phyloP scores from a whole-genome alignment of 1,284 basidiomycete genomes.

The Paramarasmius palmivorus region DNA sequence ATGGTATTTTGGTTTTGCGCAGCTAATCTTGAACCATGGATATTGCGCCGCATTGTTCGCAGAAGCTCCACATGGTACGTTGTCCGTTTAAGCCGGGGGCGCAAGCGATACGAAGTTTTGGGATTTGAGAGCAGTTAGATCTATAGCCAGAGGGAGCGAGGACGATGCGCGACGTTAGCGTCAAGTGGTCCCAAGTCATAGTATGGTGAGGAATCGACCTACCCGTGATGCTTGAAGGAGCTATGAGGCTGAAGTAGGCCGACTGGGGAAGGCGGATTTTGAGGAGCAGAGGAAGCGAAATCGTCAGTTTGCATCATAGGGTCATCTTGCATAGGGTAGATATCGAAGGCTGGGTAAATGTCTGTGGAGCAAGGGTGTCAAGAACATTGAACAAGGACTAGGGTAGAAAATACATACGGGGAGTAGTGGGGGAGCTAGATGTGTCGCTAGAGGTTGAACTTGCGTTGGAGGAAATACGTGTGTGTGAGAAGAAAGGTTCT shows the following conservation, averaged over 20 bases:
- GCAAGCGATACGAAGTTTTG: slow-evolving; percentile 70
- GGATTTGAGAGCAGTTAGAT: slow-evolving; percentile 73
- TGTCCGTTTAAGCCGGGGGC: slow-evolving; percentile 58
- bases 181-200: slow-evolving; percentile 12
- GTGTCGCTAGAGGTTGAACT: slow-evolving; percentile 55
- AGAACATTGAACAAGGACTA: slow-evolving; percentile 14
- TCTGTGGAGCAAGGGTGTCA: slow-evolving; percentile 33
- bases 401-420: slow-evolving; percentile 34
- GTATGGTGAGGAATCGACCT: slow-evolving; percentile 32
- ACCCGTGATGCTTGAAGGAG: slow-evolving; percentile 71
- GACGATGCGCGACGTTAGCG: too few species aligned
- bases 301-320: slow-evolving; percentile 41
- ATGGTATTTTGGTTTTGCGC: background rate
- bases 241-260: slow-evolving; percentile 71
- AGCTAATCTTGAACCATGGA: slow-evolving; percentile 75
- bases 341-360: slow-evolving; percentile 61
- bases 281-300: slow-evolving; percentile 41
- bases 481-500: slow-evolving; percentile 53
- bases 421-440: slow-evolving; percentile 42
- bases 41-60: slow-evolving; percentile 84
- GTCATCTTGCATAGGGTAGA: slow-evolving; percentile 48
- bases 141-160: too few species aligned
- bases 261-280: slow-evolving; percentile 39
- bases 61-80: slow-evolving; percentile 83
- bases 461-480: slow-evolving; percentile 65